These are phyloP conservation scores for Penicillium simplicissimum DNA, from an alignment of 495 filamentous ascomycete species.

Conservation along the genomic window DNA sequence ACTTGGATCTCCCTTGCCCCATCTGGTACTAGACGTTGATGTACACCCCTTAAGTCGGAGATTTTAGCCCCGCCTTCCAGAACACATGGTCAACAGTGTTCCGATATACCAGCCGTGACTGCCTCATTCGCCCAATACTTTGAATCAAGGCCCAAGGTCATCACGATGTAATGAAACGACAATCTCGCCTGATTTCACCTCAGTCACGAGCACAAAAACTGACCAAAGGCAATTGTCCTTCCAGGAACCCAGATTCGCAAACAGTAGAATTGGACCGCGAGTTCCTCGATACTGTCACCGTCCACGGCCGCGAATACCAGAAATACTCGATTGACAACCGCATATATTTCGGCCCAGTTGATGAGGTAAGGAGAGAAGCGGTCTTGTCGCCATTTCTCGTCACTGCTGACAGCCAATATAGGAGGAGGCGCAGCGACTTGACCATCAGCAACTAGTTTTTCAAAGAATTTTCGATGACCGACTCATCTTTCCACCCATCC, in stretches of 20 bases:
- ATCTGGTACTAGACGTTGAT: constrained; percentile 17
- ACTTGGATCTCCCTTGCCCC: constrained; percentile 17
- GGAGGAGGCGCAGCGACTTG: constrained; percentile 79
- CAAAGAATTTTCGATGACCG: constrained; percentile 71
- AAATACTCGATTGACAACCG: constrained; percentile 69
- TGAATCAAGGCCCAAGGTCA: constrained; percentile 14
- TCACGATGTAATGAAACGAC: constrained; percentile 37
- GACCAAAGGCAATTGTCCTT: constrained; percentile 3
- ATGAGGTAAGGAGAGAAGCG: constrained; percentile 64
- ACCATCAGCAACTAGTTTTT: constrained; percentile 69
- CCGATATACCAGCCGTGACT: constrained; percentile 16
- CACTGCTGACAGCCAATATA: constrained; percentile 39
- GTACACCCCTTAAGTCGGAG: constrained; percentile 17
- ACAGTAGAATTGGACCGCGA: constrained; percentile 58
- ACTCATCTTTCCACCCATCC: constrained; percentile 78
- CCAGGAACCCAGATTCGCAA: constrained; percentile 50
- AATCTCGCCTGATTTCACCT: not conserved
- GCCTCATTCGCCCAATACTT: constrained; percentile 12
- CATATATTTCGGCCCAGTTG: constrained; percentile 78
- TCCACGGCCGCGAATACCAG: constrained; percentile 72
- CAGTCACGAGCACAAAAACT: not conserved
- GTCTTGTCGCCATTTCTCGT: not conserved
- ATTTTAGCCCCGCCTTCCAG: constrained; percentile 25
- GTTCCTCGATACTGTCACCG: constrained; percentile 62
- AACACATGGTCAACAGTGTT: constrained; percentile 17